Percentiles rank a stretch among this genome's conserved stretches.
These are phyloP conservation scores for Epithele typhae DNA, from an alignment of 768 basidiomycete species.

Conservation along the genomic window DNA sequence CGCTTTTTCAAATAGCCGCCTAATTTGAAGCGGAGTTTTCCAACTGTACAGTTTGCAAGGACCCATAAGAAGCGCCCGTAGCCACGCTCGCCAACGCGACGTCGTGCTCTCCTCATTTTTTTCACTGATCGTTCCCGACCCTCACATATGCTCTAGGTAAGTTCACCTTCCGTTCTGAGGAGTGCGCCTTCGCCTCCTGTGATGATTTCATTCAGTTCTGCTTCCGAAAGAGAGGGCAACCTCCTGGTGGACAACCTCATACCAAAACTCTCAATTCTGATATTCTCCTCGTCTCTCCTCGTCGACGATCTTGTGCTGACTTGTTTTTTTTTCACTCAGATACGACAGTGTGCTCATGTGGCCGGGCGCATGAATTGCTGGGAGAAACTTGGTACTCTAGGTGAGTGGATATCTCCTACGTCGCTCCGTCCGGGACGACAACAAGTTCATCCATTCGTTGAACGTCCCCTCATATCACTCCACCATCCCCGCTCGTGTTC, in stretches of 20 bases:
- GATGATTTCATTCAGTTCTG: conserved; percentile 66
- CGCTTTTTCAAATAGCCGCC: not conserved
- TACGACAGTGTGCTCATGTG: not conserved
- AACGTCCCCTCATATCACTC: conserved; percentile 36
- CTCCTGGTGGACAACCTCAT: conserved; percentile 70
- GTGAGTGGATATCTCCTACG: conserved; percentile 10
- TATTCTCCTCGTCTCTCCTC: conserved; percentile 10
- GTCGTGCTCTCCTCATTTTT: not conserved
- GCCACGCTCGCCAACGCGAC: no score
- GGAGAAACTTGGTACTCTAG: no score
- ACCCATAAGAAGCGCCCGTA: conserved; percentile 9
- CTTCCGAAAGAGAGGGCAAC: conserved; percentile 69
- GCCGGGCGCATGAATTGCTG: no score
- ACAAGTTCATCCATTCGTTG: conserved; percentile 87
- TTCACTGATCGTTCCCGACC: conserved; percentile 5
- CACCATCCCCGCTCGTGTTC: conserved; percentile 29
- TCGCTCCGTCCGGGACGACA: conserved; percentile 50
- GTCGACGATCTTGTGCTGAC: conserved; percentile 2
- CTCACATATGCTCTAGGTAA: not conserved
- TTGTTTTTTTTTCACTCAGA: not conserved
- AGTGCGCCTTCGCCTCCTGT: conserved; percentile 29
- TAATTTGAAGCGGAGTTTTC: conserved; percentile 28
- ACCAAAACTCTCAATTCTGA: conserved; percentile 59
- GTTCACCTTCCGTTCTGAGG: not conserved
- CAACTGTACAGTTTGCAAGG: conserved; percentile 39